phyloP scores from a whole-genome alignment of 2,329 filamentous ascomycete genomes.

The Didymella segeticola region DNA sequence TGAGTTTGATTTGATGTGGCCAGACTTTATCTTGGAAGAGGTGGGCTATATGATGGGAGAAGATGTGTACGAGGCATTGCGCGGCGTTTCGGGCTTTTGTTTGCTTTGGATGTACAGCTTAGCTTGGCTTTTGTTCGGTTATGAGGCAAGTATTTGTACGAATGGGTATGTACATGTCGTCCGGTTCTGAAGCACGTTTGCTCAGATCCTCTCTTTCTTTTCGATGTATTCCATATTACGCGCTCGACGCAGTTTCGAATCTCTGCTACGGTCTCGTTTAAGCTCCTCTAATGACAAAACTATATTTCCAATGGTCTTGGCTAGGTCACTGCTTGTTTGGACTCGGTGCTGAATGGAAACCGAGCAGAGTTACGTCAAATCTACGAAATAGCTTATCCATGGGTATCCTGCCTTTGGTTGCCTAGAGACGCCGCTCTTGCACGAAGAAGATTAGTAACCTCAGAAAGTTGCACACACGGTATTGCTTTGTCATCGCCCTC shows the following conservation, averaged over 20 bases:
- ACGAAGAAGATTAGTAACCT: background rate
- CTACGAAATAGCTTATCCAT: no score
- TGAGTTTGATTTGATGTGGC: background rate
- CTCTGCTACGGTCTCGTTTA: background rate
- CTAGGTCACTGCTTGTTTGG: no score
- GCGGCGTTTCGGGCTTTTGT: conserved; percentile 16
- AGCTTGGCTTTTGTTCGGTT: no score
- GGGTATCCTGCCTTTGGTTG: no score
- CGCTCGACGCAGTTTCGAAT: background rate
- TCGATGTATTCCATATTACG: background rate
- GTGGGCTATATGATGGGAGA: background rate
- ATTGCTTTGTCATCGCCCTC: background rate
- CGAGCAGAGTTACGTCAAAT: no score
- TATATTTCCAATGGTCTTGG: background rate
- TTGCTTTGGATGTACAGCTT: conserved; percentile 10
- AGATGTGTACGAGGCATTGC: conserved; percentile 16
- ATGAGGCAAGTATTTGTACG: no score
- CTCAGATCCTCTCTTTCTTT: background rate
- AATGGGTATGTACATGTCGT: no score
- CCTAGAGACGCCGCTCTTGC: no score
- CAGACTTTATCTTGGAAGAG: no score
- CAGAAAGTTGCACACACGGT: background rate
- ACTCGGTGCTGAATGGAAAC: no score
- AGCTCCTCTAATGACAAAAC: conserved; percentile 1
- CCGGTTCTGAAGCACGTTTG: background rate